These are phyloP conservation scores for Auriscalpium microsporum DNA, from an alignment of 768 basidiomycete species.

Conservation along the genomic window DNA sequence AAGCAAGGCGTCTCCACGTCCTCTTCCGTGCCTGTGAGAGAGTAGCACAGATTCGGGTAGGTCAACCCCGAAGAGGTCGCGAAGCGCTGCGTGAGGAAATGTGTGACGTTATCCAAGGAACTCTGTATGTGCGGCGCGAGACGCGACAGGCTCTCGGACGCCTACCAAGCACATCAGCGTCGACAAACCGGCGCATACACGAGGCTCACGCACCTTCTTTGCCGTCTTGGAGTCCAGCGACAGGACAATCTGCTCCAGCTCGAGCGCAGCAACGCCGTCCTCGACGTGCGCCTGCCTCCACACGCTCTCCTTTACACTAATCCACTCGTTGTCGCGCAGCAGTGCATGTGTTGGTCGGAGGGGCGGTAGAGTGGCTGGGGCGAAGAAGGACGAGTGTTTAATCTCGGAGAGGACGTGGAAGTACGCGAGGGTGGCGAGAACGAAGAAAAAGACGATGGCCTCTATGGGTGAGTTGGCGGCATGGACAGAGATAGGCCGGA, in stretches of 20 bases:
- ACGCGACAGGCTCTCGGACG: constrained; percentile 6
- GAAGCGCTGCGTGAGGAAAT: constrained; percentile 36
- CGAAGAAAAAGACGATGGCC: constrained; percentile 83
- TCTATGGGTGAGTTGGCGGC: constrained; percentile 78
- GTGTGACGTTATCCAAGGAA: constrained; percentile 42
- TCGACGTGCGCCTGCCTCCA: constrained; percentile 34
- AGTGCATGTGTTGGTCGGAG: constrained; percentile 51
- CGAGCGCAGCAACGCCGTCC: constrained; percentile 32
- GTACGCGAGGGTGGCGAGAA: constrained; percentile 87
- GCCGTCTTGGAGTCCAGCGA: constrained; percentile 35
- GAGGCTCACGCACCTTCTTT: constrained; percentile 24
- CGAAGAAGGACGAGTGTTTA: constrained; percentile 79
- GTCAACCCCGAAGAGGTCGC: constrained; percentile 34
- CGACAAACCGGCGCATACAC: neutral
- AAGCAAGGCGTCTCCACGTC: constrained; percentile 29
- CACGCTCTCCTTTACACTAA: constrained; percentile 44
- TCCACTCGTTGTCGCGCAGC: constrained; percentile 52
- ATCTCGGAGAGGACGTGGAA: constrained; percentile 89
- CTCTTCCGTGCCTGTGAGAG: constrained; percentile 15
- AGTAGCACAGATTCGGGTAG: constrained; percentile 48
- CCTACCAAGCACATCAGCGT: constrained; percentile 1
- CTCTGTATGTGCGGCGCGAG: constrained; percentile 29
- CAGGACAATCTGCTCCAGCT: constrained; percentile 71
- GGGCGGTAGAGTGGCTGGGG: constrained; percentile 38
- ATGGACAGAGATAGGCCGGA: constrained; percentile 62